Evolutionary conservation across 2,329 filamentous ascomycete genomes (phyloP).

Genomic region (Aspergillus latus): DNA sequence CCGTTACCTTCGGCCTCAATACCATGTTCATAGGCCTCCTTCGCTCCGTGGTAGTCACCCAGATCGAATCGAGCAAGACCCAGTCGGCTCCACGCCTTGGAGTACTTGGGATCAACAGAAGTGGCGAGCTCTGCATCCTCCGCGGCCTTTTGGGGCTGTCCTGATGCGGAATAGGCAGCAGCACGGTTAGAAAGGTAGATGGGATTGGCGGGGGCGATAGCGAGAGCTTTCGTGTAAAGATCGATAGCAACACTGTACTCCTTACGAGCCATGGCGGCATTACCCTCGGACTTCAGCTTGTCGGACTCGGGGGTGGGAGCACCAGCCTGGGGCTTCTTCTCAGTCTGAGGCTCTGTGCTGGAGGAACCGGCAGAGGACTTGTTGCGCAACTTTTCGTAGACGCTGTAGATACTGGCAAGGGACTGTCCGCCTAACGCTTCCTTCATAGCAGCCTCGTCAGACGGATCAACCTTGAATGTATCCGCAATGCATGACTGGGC

Average conservation of each 20-base stretch:
- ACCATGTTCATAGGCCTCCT: slow-evolving; percentile 91
- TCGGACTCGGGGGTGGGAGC: slow-evolving; percentile 70
- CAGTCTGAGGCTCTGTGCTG: slow-evolving; percentile 42
- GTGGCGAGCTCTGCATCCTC: slow-evolving; percentile 90
- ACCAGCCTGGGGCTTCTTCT: slow-evolving; percentile 37
- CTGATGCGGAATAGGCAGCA: slow-evolving; percentile 81
- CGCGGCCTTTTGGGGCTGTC: slow-evolving; percentile 79
- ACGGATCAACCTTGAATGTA: slow-evolving; percentile 90
- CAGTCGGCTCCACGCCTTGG: slow-evolving; percentile 93
- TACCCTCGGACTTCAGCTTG: slow-evolving; percentile 82
- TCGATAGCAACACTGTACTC: slow-evolving; percentile 82
- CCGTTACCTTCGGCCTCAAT: slow-evolving; percentile 94
- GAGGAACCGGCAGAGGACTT: slow-evolving; percentile 51
- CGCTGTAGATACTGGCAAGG: slow-evolving; percentile 85
- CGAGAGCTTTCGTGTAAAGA: slow-evolving; percentile 82
- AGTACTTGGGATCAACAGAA: slow-evolving; percentile 84
- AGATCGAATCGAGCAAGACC: slow-evolving; percentile 89
- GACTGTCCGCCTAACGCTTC: slow-evolving; percentile 83
- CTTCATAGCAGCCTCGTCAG: slow-evolving; percentile 68
- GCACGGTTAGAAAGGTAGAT: slow-evolving; percentile 98
- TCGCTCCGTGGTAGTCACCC: slow-evolving; percentile 83
- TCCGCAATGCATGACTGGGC: slow-evolving; percentile 93
- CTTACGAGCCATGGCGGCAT: slow-evolving; percentile 92
- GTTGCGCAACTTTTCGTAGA: slow-evolving; percentile 91
- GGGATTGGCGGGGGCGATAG: slow-evolving; percentile 78